Percentiles rank a stretch among this genome's conserved stretches.
phyloP scores from a whole-genome alignment of 176 grass and related monocot species.

The Aegilops sharonensis region DNA sequence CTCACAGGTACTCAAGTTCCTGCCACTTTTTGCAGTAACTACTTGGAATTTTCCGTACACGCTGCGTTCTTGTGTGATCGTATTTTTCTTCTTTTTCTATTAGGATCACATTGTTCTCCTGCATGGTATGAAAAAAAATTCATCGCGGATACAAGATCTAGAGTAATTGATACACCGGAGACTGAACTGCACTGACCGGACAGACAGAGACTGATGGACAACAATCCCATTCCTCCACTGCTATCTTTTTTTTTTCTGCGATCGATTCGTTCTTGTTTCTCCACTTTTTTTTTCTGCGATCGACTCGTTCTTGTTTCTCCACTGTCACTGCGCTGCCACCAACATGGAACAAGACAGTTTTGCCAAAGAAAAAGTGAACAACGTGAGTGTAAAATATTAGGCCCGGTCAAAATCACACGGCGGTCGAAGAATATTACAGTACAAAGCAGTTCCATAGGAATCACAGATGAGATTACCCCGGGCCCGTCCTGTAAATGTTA shows the following conservation, averaged over 20 bases:
- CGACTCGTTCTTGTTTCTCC: background rate
- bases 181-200: too few species aligned
- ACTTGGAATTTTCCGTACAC: too few species aligned
- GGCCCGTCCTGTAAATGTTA: background rate
- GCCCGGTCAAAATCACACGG: background rate
- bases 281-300: too few species aligned
- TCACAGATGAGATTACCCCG: background rate
- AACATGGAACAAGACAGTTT: background rate
- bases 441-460: slow-evolving; percentile 11
- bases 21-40: too few species aligned
- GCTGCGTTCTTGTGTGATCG: too few species aligned
- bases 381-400: background rate
- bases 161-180: too few species aligned
- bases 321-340: background rate
- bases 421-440: background rate
- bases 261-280: background rate
- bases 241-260: too few species aligned
- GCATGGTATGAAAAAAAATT: too few species aligned
- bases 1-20: too few species aligned
- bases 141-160: too few species aligned
- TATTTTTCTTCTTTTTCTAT: too few species aligned
- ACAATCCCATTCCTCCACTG: background rate
- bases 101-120: too few species aligned
- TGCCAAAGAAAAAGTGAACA: background rate
- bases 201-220: background rate